phyloP scores from a whole-genome alignment of 176 grass and related monocot genomes.

The Bonia amplexicaulis region DNA sequence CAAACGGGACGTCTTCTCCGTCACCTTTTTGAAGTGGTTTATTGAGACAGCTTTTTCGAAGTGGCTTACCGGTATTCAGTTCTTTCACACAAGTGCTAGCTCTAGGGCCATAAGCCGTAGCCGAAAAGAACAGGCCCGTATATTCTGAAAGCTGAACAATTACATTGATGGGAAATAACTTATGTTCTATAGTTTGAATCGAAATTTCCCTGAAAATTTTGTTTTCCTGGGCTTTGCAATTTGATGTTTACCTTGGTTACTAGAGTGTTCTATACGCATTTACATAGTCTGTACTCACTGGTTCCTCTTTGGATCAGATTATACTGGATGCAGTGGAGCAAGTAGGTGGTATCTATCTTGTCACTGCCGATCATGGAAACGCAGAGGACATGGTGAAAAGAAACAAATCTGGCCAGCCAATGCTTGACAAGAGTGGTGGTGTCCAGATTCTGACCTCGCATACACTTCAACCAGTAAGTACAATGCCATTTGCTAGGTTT shows the following conservation, averaged over 20 bases:
- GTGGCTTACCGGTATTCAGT: too few species aligned
- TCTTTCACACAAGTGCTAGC: too few species aligned
- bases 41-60: too few species aligned
- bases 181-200: background rate
- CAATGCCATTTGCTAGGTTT: background rate
- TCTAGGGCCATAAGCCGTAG: too few species aligned
- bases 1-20: too few species aligned
- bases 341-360: conserved; percentile 90
- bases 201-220: background rate
- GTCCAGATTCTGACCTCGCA: conserved; percentile 98
- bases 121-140: too few species aligned
- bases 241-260: background rate
- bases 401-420: conserved; percentile 72
- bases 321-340: conserved; percentile 86
- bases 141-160: background rate
- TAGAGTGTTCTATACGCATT: background rate
- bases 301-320: conserved; percentile 41
- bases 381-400: conserved; percentile 99
- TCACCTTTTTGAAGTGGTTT: too few species aligned
- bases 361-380: conserved; percentile 97
- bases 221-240: background rate
- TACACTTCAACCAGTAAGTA: conserved; percentile 87
- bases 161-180: background rate
- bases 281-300: background rate
- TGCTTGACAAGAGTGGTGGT: conserved; percentile 54